phyloP scores from a whole-genome alignment of 2,329 filamentous ascomycete species.

The Fusarium sp. region DNA sequence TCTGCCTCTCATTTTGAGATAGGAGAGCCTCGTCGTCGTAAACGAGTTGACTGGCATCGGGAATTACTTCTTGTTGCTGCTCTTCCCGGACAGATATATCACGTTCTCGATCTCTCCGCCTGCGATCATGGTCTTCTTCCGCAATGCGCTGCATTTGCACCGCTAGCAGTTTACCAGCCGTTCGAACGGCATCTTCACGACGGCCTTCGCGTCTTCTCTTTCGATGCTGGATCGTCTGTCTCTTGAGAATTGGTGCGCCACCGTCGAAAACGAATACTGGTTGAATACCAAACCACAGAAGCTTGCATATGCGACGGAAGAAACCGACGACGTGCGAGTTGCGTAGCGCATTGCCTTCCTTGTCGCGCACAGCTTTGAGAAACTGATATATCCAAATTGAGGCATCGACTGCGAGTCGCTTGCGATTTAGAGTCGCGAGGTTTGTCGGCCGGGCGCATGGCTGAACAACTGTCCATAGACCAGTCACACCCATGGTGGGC shows the following conservation, averaged over 20 bases:
- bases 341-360: slow-evolving; percentile 94
- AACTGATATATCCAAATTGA: slow-evolving; percentile 99
- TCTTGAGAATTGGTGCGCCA: slow-evolving; percentile 88
- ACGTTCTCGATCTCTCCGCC: slow-evolving; percentile 59
- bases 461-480: slow-evolving; percentile 95
- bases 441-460: slow-evolving; percentile 96
- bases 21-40: slow-evolving; percentile 93
- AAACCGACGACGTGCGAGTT: slow-evolving; percentile 98
- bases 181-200: slow-evolving; percentile 90
- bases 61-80: slow-evolving; percentile 72
- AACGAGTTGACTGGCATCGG: slow-evolving; percentile 74
- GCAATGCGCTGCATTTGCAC: slow-evolving; percentile 93
- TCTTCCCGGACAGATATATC: slow-evolving; percentile 51
- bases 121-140: slow-evolving; percentile 81
- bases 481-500: slow-evolving; percentile 88
- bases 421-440: slow-evolving; percentile 93
- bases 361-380: slow-evolving; percentile 97
- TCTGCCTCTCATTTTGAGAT: slow-evolving; percentile 76
- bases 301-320: slow-evolving; percentile 97
- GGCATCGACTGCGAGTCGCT: slow-evolving; percentile 95
- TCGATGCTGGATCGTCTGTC: slow-evolving; percentile 84
- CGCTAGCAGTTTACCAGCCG: slow-evolving; percentile 89
- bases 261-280: slow-evolving; percentile 99
- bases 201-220: slow-evolving; percentile 85
- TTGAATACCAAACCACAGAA: slow-evolving; percentile 94